Evolutionary conservation across 2,329 filamentous ascomycete species (phyloP).

Genomic region (Cercospora sp.): DNA sequence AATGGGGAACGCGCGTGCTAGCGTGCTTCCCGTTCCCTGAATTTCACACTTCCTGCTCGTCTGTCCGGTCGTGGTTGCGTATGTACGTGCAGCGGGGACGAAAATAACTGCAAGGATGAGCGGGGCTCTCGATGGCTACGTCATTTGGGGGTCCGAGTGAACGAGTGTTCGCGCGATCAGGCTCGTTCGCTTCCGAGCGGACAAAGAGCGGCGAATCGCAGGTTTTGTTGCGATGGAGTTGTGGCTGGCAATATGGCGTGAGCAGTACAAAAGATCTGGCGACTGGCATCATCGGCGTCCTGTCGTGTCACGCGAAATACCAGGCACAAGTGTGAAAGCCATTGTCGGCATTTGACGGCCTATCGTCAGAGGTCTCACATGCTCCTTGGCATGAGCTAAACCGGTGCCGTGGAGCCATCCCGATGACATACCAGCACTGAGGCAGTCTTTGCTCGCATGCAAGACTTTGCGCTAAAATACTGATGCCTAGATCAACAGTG

Average conservation of each 20-base stretch:
- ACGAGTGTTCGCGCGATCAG: background rate
- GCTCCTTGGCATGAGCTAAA: background rate
- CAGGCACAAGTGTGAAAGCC: background rate
- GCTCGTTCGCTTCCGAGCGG: background rate
- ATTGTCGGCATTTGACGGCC: background rate
- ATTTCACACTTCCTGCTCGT: background rate
- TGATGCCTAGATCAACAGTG: background rate
- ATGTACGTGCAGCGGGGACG: background rate
- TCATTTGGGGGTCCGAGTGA: background rate
- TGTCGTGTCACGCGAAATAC: background rate
- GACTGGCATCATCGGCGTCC: background rate
- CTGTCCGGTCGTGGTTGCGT: background rate
- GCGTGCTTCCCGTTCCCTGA: slow-evolving; percentile 8
- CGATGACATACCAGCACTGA: background rate
- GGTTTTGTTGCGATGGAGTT: background rate
- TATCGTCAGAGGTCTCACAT: background rate
- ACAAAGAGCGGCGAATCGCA: background rate
- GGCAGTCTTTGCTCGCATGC: background rate
- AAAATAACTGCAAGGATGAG: slow-evolving; percentile 8
- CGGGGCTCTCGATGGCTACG: background rate
- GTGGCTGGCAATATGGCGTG: background rate
- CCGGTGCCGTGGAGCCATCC: background rate
- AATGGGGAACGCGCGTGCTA: background rate
- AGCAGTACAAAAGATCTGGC: background rate
- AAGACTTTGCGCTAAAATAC: background rate